phyloP scores from a whole-genome alignment of 192 early-diverging fungal genomes.

The Coemansia sp. region DNA sequence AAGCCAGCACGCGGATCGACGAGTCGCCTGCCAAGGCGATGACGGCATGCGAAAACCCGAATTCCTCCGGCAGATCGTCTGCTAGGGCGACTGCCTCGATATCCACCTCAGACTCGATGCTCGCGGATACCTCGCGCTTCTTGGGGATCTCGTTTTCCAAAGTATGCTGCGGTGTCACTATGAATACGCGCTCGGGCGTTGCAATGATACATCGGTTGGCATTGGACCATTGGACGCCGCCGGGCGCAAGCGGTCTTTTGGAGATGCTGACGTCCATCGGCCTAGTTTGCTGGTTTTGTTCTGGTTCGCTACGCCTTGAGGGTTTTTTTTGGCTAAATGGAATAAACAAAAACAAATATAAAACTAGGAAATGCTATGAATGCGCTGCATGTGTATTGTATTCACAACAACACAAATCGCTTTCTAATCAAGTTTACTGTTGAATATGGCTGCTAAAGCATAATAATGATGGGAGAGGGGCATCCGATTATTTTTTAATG shows the following conservation, averaged over 20 bases:
- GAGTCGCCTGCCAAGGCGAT: constrained; percentile 39
- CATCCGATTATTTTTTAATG: too few species aligned
- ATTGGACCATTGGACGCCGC: constrained; percentile 30
- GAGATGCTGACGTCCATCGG: constrained; percentile 25
- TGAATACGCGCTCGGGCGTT: constrained; percentile 17
- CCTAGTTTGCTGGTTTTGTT: neutral
- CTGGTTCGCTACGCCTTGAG: too few species aligned
- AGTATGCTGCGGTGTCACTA: constrained; percentile 20
- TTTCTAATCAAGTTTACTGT: too few species aligned
- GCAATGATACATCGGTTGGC: constrained; percentile 44
- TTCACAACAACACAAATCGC: too few species aligned
- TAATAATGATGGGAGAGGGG: too few species aligned
- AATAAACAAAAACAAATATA: neutral
- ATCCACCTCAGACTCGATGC: constrained; percentile 15
- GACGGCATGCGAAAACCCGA: constrained; percentile 16
- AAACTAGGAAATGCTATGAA: too few species aligned
- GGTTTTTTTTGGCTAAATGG: too few species aligned
- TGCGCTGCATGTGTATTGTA: too few species aligned
- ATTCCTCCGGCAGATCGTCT: constrained; percentile 23
- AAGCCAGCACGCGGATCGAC: constrained; percentile 26
- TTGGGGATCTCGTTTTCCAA: constrained; percentile 3
- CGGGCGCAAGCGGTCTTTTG: constrained; percentile 15
- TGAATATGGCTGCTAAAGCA: too few species aligned
- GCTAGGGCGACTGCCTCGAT: constrained; percentile 33
- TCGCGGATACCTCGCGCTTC: constrained; percentile 21